Evolutionary conservation across 1,284 basidiomycete genomes (phyloP).

Genomic region (Apiotrichum brassicae): DNA sequence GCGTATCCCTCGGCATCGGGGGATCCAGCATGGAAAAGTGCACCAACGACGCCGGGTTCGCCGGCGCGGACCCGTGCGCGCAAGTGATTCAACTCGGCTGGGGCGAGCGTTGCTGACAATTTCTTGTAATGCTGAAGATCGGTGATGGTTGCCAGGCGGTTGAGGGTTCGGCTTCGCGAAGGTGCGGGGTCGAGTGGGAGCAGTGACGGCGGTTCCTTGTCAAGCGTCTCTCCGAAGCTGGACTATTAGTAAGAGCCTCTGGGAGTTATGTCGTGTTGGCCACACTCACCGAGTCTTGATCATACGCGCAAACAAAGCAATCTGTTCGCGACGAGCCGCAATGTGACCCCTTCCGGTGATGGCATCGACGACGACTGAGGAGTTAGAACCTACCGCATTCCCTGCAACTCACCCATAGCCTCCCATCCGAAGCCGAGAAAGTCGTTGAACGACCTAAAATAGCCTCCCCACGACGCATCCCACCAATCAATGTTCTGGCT

Average conservation of each 20-base stretch:
- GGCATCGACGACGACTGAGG: conserved; percentile 60
- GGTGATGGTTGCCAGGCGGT: conserved; percentile 62
- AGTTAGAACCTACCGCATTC: neutral
- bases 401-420: conserved; percentile 54
- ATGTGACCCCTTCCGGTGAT: conserved; percentile 69
- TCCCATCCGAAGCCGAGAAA: conserved; percentile 83
- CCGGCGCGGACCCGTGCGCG: conserved; percentile 63
- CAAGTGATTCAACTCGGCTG: conserved; percentile 61
- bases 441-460: conserved; percentile 71
- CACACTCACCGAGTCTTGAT: conserved; percentile 41
- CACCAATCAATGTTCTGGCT: conserved; percentile 65
- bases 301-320: conserved; percentile 49
- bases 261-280: too few relatives aligned
- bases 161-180: conserved; percentile 50
- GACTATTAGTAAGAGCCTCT: neutral
- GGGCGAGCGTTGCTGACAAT: conserved; percentile 63
- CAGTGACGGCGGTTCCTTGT: conserved; percentile 39
- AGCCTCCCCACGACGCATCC: conserved; percentile 69
- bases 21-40: conserved; percentile 56
- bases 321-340: conserved; percentile 63
- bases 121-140: conserved; percentile 68
- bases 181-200: conserved; percentile 44
- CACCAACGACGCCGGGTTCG: conserved; percentile 59
- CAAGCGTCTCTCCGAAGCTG: conserved; percentile 42
- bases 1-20: conserved; percentile 12